A percentile compares a stretch with the other conserved stretches of the same genome.
These are phyloP conservation scores for Didymella pinodella DNA, from an alignment of 2,329 filamentous ascomycete genomes.

Conservation along the genomic window DNA sequence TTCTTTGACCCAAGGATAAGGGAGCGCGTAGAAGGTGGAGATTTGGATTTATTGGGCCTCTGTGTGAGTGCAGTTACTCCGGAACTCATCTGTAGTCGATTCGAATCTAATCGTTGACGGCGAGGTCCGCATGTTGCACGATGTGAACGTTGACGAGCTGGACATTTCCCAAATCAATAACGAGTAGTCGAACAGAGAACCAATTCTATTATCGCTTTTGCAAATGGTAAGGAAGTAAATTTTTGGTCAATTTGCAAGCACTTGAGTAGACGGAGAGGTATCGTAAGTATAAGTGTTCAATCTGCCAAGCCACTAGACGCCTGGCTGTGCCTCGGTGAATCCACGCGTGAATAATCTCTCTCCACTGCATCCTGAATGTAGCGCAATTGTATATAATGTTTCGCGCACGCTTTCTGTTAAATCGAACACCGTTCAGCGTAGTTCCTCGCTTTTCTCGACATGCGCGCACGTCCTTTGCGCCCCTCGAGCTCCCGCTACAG, in stretches of 20 bases:
- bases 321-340: conserved; percentile 35
- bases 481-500: conserved; percentile 29
- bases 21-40: conserved; percentile 28
- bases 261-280: background rate
- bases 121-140: conserved; percentile 41
- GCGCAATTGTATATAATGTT: conserved; percentile 30
- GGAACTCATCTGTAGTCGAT: background rate
- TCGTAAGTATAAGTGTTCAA: background rate
- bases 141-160: conserved; percentile 36
- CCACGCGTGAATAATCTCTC: conserved; percentile 7
- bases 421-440: conserved; percentile 17
- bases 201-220: background rate
- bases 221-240: background rate
- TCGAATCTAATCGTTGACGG: background rate
- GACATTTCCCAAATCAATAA: conserved; percentile 36
- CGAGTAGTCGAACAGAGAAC: conserved; percentile 10
- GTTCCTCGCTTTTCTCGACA: conserved; percentile 7
- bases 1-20: conserved; percentile 40
- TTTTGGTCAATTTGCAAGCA: background rate
- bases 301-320: conserved; percentile 33
- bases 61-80: conserved; percentile 34
- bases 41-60: conserved; percentile 34
- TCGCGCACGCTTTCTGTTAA: conserved; percentile 28
- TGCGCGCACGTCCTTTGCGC: background rate
- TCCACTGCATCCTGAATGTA: conserved; percentile 8